phyloP scores from a whole-genome alignment of 768 basidiomycete species.

The Suillus weaverae region DNA sequence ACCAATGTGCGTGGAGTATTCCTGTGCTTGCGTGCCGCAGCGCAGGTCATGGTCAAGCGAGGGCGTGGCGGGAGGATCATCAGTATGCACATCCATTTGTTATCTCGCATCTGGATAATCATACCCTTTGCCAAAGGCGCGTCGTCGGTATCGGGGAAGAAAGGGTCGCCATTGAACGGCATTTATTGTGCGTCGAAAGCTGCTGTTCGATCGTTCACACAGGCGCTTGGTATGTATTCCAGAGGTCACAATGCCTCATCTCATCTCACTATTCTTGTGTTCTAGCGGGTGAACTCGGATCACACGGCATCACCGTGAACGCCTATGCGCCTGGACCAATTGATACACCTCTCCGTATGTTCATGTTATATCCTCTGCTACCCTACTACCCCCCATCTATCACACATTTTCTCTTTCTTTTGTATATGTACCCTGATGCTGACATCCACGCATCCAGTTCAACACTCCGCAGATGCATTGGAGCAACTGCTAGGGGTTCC shows the following conservation, averaged over 20 bases:
- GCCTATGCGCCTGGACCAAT: constrained; percentile 22
- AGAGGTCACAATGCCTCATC: not conserved
- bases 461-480: not conserved
- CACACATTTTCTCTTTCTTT: not conserved
- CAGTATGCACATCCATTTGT: constrained; percentile 20
- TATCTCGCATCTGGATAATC: not conserved
- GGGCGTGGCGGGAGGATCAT: constrained; percentile 43
- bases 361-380: not conserved
- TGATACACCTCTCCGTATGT: constrained; percentile 18
- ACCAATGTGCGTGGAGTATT: constrained; percentile 39
- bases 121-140: constrained; percentile 17
- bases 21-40: constrained; percentile 43
- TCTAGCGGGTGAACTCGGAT: constrained; percentile 23
- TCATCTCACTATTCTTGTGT: not conserved
- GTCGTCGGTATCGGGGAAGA: constrained; percentile 37
- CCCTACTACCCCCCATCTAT: not conserved
- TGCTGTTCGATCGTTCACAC: constrained; percentile 9
- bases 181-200: constrained; percentile 9
- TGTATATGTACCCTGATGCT: not conserved
- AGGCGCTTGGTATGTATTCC: constrained; percentile 2
- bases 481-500: not conserved
- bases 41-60: constrained; percentile 43
- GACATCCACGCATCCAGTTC: not conserved
- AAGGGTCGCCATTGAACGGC: constrained; percentile 23
- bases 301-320: constrained; percentile 22